These are phyloP conservation scores for Vitellaria paradoxa DNA, from an alignment of 179 eudicot species.

Conservation along the genomic window DNA sequence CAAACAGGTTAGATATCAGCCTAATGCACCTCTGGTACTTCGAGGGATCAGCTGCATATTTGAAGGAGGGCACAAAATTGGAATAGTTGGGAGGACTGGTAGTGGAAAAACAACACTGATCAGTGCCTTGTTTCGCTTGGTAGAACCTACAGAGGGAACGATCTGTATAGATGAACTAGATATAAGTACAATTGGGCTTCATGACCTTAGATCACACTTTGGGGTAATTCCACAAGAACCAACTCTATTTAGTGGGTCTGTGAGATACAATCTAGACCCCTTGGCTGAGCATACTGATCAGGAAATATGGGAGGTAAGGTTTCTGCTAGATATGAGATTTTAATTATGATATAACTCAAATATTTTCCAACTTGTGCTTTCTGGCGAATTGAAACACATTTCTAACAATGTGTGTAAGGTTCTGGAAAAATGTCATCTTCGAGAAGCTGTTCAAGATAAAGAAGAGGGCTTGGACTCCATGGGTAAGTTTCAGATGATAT, in stretches of 20 bases:
- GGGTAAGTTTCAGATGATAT: conserved; percentile 19
- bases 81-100: conserved; percentile 59
- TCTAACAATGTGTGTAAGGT: conserved; percentile 27
- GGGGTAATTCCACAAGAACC: conserved; percentile 67
- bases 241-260: conserved; percentile 44
- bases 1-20: conserved; percentile 39
- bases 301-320: conserved; percentile 48
- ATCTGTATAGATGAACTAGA: conserved; percentile 42
- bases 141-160: conserved; percentile 49
- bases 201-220: conserved; percentile 47
- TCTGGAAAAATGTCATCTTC: conserved; percentile 47
- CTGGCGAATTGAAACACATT: background rate
- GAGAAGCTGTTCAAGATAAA: conserved; percentile 43
- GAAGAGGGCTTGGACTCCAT: conserved; percentile 37
- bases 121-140: conserved; percentile 51
- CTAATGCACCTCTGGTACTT: conserved; percentile 46
- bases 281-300: conserved; percentile 43
- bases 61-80: conserved; percentile 49
- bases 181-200: conserved; percentile 47
- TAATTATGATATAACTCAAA: background rate
- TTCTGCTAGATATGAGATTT: background rate
- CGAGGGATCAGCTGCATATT: conserved; percentile 43
- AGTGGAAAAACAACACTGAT: conserved; percentile 59
- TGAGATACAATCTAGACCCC: conserved; percentile 58
- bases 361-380: background rate